Conservation (phyloP, 352 stramenopile species). For the Phytopythium montanum region DNA sequence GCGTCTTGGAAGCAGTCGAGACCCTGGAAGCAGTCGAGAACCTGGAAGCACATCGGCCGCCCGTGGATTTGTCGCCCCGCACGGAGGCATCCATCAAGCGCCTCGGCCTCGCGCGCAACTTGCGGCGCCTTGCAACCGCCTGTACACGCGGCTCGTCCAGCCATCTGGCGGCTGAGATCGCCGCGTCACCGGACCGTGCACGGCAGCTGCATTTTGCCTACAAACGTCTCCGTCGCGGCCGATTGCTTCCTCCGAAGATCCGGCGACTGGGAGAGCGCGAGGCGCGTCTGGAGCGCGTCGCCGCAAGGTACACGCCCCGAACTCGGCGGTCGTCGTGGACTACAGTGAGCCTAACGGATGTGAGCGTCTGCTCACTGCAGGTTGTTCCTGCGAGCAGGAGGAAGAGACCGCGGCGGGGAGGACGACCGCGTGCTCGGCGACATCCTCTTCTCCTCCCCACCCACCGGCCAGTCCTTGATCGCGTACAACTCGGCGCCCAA, state of each 20-base stretch:
- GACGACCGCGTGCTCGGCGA: conserved; percentile 23
- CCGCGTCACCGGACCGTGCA: neutral
- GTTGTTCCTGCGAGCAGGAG: conserved; percentile 2
- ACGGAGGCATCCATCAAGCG: neutral
- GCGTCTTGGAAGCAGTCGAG: neutral
- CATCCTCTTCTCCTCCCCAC: conserved; percentile 29
- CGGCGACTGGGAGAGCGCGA: conserved; percentile 1
- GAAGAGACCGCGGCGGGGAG: neutral
- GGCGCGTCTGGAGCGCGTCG: conserved; percentile 20
- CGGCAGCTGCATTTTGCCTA: neutral
- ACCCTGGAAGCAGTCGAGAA: neutral
- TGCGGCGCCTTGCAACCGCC: neutral
- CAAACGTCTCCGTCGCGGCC: neutral
- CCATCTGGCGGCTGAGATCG: neutral
- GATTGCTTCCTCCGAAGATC: neutral
- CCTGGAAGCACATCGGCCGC: fast-evolving
- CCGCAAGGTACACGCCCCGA: conserved; percentile 19
- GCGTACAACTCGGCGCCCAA: conserved; percentile 20
- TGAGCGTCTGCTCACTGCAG: neutral
- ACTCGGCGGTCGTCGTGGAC: neutral
- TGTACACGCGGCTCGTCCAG: neutral
- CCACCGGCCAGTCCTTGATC: conserved; percentile 24
- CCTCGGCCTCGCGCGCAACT: neutral
- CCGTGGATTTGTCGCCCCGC: neutral
- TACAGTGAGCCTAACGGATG: conserved; percentile 10